Percentiles rank a stretch among this genome's conserved stretches.
phyloP scores from a whole-genome alignment of 2,329 filamentous ascomycete species.

The Tolypocladium cylindrosporum region DNA sequence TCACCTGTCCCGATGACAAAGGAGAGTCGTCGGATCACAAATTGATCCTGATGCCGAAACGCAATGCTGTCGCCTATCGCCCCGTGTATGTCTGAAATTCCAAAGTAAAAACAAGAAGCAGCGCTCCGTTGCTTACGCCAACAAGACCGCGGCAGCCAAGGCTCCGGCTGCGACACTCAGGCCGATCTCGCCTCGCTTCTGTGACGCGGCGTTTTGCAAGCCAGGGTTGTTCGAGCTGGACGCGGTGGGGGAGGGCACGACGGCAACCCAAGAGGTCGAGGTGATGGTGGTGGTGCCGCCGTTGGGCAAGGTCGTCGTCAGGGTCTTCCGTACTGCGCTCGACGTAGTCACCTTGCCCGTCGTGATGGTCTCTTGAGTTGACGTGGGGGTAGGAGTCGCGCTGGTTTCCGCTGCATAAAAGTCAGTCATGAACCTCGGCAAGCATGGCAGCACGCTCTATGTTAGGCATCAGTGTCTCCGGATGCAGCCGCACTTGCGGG shows the following conservation, averaged over 20 bases:
- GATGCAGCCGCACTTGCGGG: neutral
- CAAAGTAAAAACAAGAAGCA: neutral
- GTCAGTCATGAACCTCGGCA: conserved; percentile 7
- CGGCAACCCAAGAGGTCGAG: conserved; percentile 38
- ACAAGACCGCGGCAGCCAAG: conserved; percentile 16
- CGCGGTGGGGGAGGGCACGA: conserved; percentile 24
- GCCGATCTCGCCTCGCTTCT: conserved; percentile 10
- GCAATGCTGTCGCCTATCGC: neutral
- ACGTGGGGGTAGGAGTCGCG: conserved; percentile 10
- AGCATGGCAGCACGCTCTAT: neutral
- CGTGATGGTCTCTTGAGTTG: conserved; percentile 19
- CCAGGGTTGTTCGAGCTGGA: conserved; percentile 18
- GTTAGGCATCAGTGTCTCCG: neutral
- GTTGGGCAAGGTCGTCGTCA: conserved; percentile 34
- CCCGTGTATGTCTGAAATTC: neutral
- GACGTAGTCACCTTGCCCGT: conserved; percentile 23
- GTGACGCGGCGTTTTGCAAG: conserved; percentile 26
- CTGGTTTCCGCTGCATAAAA: neutral
- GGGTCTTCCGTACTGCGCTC: conserved; percentile 25
- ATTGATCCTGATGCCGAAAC: neutral
- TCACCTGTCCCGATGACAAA: neutral
- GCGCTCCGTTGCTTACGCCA: conserved; percentile 10
- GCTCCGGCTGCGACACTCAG: conserved; percentile 17
- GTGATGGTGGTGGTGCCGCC: conserved; percentile 36
- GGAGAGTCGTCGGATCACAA: neutral